A percentile compares a stretch with the other conserved stretches of the same genome.
Conservation (phyloP, 2,329 filamentous ascomycete species). For the Fusarium oxysporum region DNA sequence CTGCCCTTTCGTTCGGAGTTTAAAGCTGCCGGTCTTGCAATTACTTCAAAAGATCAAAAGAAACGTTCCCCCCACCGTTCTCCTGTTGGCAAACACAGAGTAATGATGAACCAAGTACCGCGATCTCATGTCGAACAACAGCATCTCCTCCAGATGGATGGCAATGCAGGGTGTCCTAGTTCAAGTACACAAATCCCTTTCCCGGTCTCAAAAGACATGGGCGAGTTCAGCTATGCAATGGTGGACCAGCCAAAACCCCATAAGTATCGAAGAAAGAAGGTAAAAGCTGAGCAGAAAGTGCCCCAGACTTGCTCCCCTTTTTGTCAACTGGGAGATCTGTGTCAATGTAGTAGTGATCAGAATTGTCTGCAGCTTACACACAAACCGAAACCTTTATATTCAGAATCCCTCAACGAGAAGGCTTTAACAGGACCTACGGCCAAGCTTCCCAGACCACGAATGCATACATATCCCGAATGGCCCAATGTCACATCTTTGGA, state of each 20-base stretch:
- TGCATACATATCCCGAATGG: conserved; percentile 32
- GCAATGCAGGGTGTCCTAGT: conserved; percentile 41
- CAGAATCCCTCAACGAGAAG: not conserved
- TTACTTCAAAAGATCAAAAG: conserved; percentile 64
- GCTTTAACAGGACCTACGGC: conserved; percentile 16
- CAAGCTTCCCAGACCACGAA: conserved; percentile 17
- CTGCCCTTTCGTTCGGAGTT: conserved; percentile 67
- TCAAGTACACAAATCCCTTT: conserved; percentile 50
- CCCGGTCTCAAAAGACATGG: conserved; percentile 44
- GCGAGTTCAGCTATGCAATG: conserved; percentile 51
- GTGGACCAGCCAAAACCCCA: conserved; percentile 46
- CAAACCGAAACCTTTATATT: conserved; percentile 20
- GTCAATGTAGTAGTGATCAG: conserved; percentile 38
- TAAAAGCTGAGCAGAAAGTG: conserved; percentile 14
- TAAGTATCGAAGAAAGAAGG: conserved; percentile 37
- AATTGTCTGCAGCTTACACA: conserved; percentile 36
- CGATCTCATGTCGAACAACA: not conserved
- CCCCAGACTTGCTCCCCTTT: conserved; percentile 42
- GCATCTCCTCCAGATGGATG: conserved; percentile 47
- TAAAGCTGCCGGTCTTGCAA: conserved; percentile 64
- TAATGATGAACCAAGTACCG: conserved; percentile 1
- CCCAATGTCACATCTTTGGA: not conserved
- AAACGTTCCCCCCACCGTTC: conserved; percentile 24
- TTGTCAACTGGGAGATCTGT: conserved; percentile 44
- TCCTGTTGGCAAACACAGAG: conserved; percentile 22